phyloP scores from a whole-genome alignment of 2,329 filamentous ascomycete genomes.

The Zopfia rhizophila region DNA sequence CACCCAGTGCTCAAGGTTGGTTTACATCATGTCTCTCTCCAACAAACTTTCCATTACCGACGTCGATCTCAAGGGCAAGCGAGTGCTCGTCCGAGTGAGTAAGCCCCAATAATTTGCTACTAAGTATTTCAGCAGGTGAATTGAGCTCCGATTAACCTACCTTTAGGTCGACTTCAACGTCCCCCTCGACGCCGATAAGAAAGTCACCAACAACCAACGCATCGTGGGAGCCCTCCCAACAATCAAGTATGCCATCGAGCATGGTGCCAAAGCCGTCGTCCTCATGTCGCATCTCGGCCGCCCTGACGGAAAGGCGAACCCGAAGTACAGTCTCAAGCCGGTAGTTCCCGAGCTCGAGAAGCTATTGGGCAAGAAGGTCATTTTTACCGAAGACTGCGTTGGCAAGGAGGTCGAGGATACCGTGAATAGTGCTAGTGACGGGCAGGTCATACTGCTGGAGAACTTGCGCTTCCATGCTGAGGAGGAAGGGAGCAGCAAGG shows the following conservation, averaged over 20 bases:
- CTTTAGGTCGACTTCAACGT: conserved; percentile 98
- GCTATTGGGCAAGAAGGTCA: conserved; percentile 83
- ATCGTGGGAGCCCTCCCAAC: conserved; percentile 95
- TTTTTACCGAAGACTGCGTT: conserved; percentile 90
- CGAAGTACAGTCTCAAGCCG: conserved; percentile 94
- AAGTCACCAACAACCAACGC: conserved; percentile 97
- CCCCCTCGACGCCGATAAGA: conserved; percentile 90
- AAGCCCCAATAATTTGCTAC: conserved; percentile 1
- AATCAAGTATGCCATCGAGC: conserved; percentile 91
- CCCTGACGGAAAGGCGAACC: conserved; percentile 87
- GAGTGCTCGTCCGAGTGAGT: conserved; percentile 94
- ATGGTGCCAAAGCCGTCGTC: conserved; percentile 91
- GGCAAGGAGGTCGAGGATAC: conserved; percentile 89
- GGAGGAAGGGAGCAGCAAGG: conserved; percentile 96
- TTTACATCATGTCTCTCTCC: conserved; percentile 84
- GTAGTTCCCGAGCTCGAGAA: conserved; percentile 93
- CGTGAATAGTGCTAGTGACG: conserved; percentile 82
- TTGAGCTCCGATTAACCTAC: background rate
- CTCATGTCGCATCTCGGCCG: conserved; percentile 99
- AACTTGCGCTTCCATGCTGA: conserved; percentile 98
- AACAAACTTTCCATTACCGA: conserved; percentile 98
- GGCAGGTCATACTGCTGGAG: conserved; percentile 90
- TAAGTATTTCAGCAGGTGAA: background rate
- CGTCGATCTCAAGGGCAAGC: conserved; percentile 97
- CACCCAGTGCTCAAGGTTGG: background rate